These are phyloP conservation scores for Barnettozyma populi DNA, from an alignment of 805 yeast genomes.

Conservation along the genomic window DNA sequence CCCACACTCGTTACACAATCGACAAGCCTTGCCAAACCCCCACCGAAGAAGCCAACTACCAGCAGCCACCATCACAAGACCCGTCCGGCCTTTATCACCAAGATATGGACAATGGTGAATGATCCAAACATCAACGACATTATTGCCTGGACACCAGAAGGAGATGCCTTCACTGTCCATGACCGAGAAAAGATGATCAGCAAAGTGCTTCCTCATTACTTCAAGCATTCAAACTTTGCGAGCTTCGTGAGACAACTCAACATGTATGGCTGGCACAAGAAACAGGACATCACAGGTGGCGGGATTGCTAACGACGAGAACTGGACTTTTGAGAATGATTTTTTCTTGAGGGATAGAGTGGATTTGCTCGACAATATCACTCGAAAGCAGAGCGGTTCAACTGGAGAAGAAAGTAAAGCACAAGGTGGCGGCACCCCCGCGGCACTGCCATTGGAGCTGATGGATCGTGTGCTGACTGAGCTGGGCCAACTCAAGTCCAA, in stretches of 20 bases:
- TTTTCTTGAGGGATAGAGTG: conserved; percentile 71
- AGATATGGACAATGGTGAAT: conserved; percentile 94
- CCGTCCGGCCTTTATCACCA: conserved; percentile 87
- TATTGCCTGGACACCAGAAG: conserved; percentile 83
- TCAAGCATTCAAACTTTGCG: conserved; percentile 93
- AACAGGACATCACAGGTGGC: conserved; percentile 85
- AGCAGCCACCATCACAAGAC: conserved; percentile 32
- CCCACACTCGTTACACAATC: neutral
- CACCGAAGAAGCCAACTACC: neutral
- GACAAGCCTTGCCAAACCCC: neutral
- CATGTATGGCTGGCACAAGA: conserved; percentile 99
- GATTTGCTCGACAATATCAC: conserved; percentile 82
- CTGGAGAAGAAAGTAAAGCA: conserved; percentile 26
- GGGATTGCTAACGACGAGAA: conserved; percentile 66
- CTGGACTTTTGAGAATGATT: conserved; percentile 84
- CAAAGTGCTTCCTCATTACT: conserved; percentile 79
- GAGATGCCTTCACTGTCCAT: conserved; percentile 76
- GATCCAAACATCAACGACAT: conserved; percentile 63
- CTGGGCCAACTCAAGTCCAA: conserved; percentile 54
- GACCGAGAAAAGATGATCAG: conserved; percentile 82
- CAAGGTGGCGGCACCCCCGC: conserved; percentile 16
- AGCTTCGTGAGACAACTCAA: conserved; percentile 93
- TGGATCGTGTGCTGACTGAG: conserved; percentile 35
- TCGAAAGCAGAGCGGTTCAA: conserved; percentile 42
- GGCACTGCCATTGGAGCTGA: conserved; percentile 22